Base-by-base conservation (phyloP, 2,329 filamentous ascomycete species). In the Rhynchosporium graminicola region DNA sequence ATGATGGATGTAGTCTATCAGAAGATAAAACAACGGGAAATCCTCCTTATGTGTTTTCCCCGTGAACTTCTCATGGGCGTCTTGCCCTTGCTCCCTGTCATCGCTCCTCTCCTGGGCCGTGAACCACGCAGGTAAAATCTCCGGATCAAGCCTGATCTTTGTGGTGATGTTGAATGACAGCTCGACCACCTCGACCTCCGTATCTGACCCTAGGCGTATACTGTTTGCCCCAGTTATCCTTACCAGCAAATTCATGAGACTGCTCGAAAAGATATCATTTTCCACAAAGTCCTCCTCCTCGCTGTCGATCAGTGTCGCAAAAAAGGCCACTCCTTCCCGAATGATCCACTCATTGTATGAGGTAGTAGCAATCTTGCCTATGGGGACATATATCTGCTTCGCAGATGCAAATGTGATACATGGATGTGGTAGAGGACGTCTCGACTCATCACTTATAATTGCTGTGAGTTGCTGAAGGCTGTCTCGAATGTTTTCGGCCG, bases 1-100 rank as follows among this genome's bases (percentile, higher is more conserved):
- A 68, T 96, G 90, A 73, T 99, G 94, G 59, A 99, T 96, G 74
- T 97, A 96, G 74, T 99, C 93, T 74, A 99, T 91, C 68, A 99
- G 80, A 46, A 98, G 84, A 74, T 98, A 98, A 77, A 97, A 98
- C 1, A 99, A 78, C 0, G 95, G 95, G 68, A 99, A 99, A 72
- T 98, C 94, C 68, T 92, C 90, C 74, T 92, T 89, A 73, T 96
- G 90, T 5, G 91, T 95, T 56, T 89, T 86, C 3, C 92, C 93
- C 0, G 90, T 90, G 74, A 97, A 96, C 67, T 86, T 87, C 58
- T 89, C 83, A 65, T 84, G 82, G 60, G 82, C 80, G 33, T 79
- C 76, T 48, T 77, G 74, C 4, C 73, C 72, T 20, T 76, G 70
- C 2, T 75, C 72, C 3, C 42, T 26, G 8, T 59, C 73, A 9